A percentile compares a stretch with the other conserved stretches of the same genome.
phyloP scores from a whole-genome alignment of 768 basidiomycete genomes.

The Multifurca ochricompacta region DNA sequence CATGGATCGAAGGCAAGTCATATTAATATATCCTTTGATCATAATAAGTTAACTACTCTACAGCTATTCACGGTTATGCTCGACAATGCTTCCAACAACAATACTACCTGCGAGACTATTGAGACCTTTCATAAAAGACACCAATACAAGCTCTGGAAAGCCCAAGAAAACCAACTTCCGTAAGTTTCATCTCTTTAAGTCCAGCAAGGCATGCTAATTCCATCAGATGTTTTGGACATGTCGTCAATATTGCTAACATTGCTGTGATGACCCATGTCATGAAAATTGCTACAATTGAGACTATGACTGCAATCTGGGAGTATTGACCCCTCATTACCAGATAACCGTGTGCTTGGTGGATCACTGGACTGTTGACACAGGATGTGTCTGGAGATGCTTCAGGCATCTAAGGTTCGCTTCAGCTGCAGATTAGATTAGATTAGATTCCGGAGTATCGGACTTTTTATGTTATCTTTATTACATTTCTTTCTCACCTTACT shows the following conservation, averaged over 20 bases:
- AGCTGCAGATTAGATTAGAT: too few species aligned
- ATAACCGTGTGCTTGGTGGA: conserved; percentile 26
- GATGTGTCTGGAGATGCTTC: too few species aligned
- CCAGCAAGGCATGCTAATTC: background rate
- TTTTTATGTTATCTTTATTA: too few species aligned
- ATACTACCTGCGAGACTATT: background rate
- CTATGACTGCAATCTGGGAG: conserved; percentile 29
- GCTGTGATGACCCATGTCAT: conserved; percentile 30
- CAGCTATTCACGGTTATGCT: background rate
- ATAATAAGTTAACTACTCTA: background rate
- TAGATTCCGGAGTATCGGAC: too few species aligned
- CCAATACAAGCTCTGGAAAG: conserved; percentile 24
- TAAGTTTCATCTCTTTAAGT: conserved; percentile 7
- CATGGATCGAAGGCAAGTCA: conserved; percentile 23
- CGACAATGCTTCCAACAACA: background rate
- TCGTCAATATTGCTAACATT: conserved; percentile 25
- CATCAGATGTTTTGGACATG: conserved; percentile 28
- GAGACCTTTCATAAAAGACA: conserved; percentile 14
- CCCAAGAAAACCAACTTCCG: conserved; percentile 20
- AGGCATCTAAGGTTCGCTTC: too few species aligned
- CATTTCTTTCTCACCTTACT: too few species aligned
- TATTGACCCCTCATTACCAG: conserved; percentile 25
- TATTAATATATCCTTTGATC: background rate
- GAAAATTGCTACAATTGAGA: conserved; percentile 26
- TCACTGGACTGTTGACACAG: too few species aligned